Percentiles rank a stretch among this genome's conserved stretches.
Conservation (phyloP, 1,284 basidiomycete genomes). For the Ceratobasidium sp. region DNA sequence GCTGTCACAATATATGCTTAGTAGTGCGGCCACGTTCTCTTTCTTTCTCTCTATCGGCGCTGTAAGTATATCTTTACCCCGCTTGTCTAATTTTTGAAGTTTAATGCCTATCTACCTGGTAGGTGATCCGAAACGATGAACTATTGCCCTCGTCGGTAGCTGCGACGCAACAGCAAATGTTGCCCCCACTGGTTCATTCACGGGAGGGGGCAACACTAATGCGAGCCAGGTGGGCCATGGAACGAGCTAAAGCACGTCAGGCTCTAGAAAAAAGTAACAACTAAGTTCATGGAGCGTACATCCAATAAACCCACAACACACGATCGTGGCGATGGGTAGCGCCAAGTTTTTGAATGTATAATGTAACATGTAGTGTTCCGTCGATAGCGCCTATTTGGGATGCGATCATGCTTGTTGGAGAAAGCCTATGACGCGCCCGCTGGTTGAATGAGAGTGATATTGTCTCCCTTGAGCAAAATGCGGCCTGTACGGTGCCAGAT, state of each 20-base stretch:
- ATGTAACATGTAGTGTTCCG: slow-evolving; percentile 3
- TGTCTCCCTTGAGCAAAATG: slow-evolving; percentile 94
- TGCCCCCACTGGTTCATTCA: slow-evolving; percentile 46
- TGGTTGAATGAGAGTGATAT: slow-evolving; percentile 93
- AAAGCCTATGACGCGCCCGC: slow-evolving; percentile 33
- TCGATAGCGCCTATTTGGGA: background rate
- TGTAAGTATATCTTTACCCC: slow-evolving; percentile 60
- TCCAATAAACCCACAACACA: slow-evolving; percentile 5
- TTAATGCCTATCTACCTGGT: background rate
- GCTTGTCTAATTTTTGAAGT: background rate
- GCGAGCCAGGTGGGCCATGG: slow-evolving; percentile 50
- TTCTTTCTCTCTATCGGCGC: slow-evolving; percentile 90
- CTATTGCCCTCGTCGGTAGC: slow-evolving; percentile 42
- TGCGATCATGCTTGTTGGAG: background rate
- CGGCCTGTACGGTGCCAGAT: slow-evolving; percentile 70
- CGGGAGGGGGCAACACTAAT: slow-evolving; percentile 46
- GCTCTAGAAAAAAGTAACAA: slow-evolving; percentile 25
- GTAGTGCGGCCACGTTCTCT: slow-evolving; percentile 86
- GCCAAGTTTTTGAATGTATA: slow-evolving; percentile 14
- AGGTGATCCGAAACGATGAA: slow-evolving; percentile 53
- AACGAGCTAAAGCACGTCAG: slow-evolving; percentile 42
- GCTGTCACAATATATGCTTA: slow-evolving; percentile 94
- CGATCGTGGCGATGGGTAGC: background rate
- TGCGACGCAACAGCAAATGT: slow-evolving; percentile 45
- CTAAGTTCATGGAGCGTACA: background rate